Evolutionary conservation across 1,284 basidiomycete genomes (phyloP).

Genomic region (Amylostereum chailletii): DNA sequence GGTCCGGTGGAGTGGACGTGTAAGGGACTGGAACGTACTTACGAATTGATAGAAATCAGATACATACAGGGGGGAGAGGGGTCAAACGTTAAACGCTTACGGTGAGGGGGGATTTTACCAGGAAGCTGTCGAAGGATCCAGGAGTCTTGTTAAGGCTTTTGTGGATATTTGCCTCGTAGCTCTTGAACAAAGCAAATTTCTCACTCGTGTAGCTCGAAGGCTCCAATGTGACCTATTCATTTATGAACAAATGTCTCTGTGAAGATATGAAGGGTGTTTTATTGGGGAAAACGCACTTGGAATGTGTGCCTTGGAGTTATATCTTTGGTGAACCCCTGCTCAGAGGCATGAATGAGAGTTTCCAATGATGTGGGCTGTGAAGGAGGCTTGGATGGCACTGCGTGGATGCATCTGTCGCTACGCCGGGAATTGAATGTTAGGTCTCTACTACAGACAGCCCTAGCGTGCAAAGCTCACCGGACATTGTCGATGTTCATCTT

Average conservation of each 20-base stretch:
- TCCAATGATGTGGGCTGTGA: constrained; percentile 1
- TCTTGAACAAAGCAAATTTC: constrained; percentile 71
- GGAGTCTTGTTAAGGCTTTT: constrained; percentile 49
- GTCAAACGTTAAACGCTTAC: constrained; percentile 32
- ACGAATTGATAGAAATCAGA: constrained; percentile 2
- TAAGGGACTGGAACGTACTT: constrained; percentile 56
- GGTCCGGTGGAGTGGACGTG: constrained; percentile 30
- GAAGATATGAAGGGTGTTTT: no score
- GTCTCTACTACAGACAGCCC: no score
- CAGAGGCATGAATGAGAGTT: constrained; percentile 40
- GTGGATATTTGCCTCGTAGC: constrained; percentile 76
- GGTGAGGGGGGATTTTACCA: constrained; percentile 71
- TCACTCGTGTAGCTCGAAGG: constrained; percentile 70
- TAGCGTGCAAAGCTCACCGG: no score
- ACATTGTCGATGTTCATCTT: constrained; percentile 2
- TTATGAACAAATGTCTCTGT: background rate
- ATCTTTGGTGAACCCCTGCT: constrained; percentile 19
- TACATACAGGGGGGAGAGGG: constrained; percentile 1
- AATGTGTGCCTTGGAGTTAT: constrained; percentile 30
- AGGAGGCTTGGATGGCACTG: no score
- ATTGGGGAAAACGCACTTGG: constrained; percentile 33
- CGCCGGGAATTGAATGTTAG: no score
- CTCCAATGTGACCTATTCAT: constrained; percentile 58
- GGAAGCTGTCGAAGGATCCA: constrained; percentile 59
- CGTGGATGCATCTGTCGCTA: background rate